phyloP scores from a whole-genome alignment of 2,329 filamentous ascomycete genomes.

The Hymenoscyphus scutula region DNA sequence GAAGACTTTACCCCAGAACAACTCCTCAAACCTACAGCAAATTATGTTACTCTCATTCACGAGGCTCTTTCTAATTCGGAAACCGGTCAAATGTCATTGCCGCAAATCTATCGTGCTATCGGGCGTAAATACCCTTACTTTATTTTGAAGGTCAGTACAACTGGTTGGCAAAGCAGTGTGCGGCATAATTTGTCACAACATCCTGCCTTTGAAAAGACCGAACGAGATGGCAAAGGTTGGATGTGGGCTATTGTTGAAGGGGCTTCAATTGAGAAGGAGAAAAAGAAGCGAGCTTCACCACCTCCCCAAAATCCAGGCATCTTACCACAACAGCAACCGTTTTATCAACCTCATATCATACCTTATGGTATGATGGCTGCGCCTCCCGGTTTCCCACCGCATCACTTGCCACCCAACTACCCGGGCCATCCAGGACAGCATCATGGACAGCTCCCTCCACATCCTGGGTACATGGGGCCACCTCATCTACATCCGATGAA shows the following conservation, averaged over 20 bases:
- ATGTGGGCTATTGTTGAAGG: slow-evolving; percentile 54
- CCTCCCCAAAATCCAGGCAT: slow-evolving; percentile 38
- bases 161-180: slow-evolving; percentile 62
- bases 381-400: slow-evolving; percentile 28
- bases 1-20: slow-evolving; percentile 67
- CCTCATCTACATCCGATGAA: slow-evolving; percentile 20
- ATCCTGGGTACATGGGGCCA: slow-evolving; percentile 25
- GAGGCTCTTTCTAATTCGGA: slow-evolving; percentile 52
- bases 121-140: slow-evolving; percentile 57
- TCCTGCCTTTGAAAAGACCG: slow-evolving; percentile 53
- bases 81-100: slow-evolving; percentile 51
- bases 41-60: slow-evolving; percentile 57
- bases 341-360: slow-evolving; percentile 31
- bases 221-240: slow-evolving; percentile 54
- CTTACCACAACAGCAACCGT: slow-evolving; percentile 31
- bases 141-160: slow-evolving; percentile 51
- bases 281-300: slow-evolving; percentile 44
- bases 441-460: slow-evolving; percentile 13
- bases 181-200: slow-evolving; percentile 59
- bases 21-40: slow-evolving; percentile 61
- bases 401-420: slow-evolving; percentile 26
- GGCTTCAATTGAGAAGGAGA: slow-evolving; percentile 55
- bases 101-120: slow-evolving; percentile 59
- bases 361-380: slow-evolving; percentile 27
- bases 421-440: slow-evolving; percentile 17